Conservation (phyloP, 192 early-diverging fungal species). For the Coemansia sp. region DNA sequence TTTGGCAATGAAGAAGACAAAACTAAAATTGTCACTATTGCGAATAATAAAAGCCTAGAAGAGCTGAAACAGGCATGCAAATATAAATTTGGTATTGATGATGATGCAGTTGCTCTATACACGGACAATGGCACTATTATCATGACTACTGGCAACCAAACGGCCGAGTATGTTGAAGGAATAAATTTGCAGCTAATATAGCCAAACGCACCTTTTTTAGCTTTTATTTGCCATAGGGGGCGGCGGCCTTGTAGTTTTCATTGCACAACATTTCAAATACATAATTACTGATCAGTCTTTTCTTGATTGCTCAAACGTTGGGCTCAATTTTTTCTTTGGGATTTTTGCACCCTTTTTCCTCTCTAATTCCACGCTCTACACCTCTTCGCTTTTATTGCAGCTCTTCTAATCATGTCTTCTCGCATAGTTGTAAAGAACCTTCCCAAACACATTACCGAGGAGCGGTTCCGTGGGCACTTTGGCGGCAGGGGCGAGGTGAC, state of each 20-base stretch:
- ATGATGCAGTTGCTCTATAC: neutral
- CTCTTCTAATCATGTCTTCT: slow-evolving; percentile 29
- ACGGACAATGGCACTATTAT: neutral
- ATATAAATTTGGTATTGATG: neutral
- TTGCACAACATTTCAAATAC: too few relatives aligned
- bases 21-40: neutral
- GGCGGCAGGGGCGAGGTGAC: slow-evolving; percentile 80
- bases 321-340: slow-evolving; percentile 2
- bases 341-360: neutral
- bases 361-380: neutral
- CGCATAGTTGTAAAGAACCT: slow-evolving; percentile 96
- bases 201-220: neutral
- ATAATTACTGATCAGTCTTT: neutral
- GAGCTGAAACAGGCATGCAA: neutral
- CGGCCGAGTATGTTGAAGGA: neutral
- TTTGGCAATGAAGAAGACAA: neutral
- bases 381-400: neutral
- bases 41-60: neutral
- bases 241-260: too few relatives aligned
- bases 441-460: slow-evolving; percentile 83
- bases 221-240: too few relatives aligned
- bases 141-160: neutral
- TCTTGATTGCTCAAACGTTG: neutral
- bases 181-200: neutral
- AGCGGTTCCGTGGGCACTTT: slow-evolving; percentile 87